Evolutionary conservation across 768 basidiomycete species (phyloP), one percentile per base, ranked within the genome.

Genomic region (Krasilnikovozyma curviuscula): DNA sequence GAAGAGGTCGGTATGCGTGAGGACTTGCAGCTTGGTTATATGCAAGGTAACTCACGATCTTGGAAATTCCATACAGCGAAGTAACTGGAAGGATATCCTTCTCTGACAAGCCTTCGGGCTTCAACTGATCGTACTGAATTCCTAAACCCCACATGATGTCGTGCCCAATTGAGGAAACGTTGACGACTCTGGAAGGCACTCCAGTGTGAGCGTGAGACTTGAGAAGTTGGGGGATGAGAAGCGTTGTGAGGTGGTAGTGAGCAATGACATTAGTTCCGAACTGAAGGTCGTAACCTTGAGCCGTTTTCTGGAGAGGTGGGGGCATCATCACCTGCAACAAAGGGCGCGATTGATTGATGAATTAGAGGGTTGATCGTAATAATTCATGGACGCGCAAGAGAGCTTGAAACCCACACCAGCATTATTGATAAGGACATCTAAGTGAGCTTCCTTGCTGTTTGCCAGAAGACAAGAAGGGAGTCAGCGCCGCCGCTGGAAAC

Each of bases 31-130:
- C n/a, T n/a, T n/a, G n/a, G n/a, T n/a, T n/a, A n/a, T n/a, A n/a
- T n/a, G n/a, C n/a, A n/a, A n/a, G n/a, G n/a, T n/a, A n/a, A n/a
- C n/a, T n/a, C n/a, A n/a, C n/a, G 33, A 53, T 35, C 51, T 56
- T 56, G 14, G 38, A 37, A 31, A 54, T 53, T n/a, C 46, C 53
- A 45, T 56, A 56, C 7, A 51, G 30, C 19, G 19, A n/a, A n/a
- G n/a, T n/a, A n/a, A n/a, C n/a, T n/a, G n/a, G n/a, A n/a, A n/a
- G n/a, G n/a, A n/a, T 33, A 14, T 37, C 24, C n/a, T 35, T 41
- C 14, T 29, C 30, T 3, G 24, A 19, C 23, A 32, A 24, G 0
- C 30, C n/a, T n/a, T n/a, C n/a, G 33, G 50, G 41, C 51, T 56
- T 56, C 10, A 34, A 37, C 37, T 56, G 55, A 18, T 44, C 53